These are phyloP conservation scores for Dalbergia cochinchinensis DNA, from an alignment of 306 rosid genomes.

Conservation along the genomic window DNA sequence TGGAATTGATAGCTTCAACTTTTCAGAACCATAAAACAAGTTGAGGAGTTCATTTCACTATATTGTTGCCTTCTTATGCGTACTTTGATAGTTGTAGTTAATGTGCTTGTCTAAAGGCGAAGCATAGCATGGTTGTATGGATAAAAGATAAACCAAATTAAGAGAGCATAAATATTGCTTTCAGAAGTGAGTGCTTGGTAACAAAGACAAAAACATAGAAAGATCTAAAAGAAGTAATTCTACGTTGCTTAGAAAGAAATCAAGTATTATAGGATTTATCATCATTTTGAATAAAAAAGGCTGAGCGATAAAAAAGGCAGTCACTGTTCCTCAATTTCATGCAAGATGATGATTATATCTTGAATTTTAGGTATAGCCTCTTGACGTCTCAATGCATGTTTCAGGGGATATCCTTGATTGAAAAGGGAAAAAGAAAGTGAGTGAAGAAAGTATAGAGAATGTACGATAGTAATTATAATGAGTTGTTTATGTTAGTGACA, in stretches of 20 bases:
- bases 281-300: neutral
- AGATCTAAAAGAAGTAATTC: neutral
- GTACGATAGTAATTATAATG: neutral
- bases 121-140: neutral
- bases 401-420: neutral
- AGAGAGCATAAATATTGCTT: constrained; percentile 21
- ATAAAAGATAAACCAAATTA: neutral
- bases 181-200: constrained; percentile 8
- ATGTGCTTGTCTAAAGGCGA: neutral
- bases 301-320: neutral
- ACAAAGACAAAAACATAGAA: neutral
- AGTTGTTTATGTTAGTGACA: neutral
- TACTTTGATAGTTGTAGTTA: neutral
- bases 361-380: neutral
- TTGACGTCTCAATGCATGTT: constrained; percentile 8
- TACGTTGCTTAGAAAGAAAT: constrained; percentile 30
- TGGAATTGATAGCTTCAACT: neutral
- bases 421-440: no score
- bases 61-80: no score
- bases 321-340: neutral
- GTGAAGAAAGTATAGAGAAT: neutral
- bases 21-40: neutral
- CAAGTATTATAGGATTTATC: neutral
- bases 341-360: neutral
- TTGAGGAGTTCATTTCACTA: neutral